Percentiles rank a stretch among this genome's conserved stretches.
phyloP scores from a whole-genome alignment of 106 monocot genomes.

The Chionographis japonica region DNA sequence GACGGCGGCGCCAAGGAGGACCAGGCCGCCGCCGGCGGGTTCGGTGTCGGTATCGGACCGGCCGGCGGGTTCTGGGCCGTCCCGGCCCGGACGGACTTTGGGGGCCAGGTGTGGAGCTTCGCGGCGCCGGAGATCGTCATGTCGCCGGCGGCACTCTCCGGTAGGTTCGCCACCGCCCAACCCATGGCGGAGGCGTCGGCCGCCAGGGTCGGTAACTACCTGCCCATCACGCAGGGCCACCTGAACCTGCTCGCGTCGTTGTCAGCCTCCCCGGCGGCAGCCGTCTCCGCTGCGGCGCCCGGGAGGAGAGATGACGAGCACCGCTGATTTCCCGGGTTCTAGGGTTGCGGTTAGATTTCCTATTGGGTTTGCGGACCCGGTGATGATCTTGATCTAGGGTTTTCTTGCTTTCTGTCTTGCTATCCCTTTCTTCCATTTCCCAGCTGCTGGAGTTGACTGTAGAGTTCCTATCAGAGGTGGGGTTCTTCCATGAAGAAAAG shows the following conservation, averaged over 20 bases:
- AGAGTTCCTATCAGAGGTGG: no score
- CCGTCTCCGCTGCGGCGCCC: constrained; percentile 3
- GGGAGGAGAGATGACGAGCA: constrained; percentile 59
- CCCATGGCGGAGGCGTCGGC: constrained; percentile 59
- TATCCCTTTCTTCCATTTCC: no score
- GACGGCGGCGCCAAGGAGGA: constrained; percentile 5
- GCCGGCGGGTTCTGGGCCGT: constrained; percentile 68
- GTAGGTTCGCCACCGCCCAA: constrained; percentile 22
- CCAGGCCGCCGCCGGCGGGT: not conserved
- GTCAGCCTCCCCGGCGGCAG: constrained; percentile 34
- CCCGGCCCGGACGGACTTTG: constrained; percentile 70
- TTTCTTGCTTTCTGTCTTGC: no score
- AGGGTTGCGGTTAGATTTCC: no score
- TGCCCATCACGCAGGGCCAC: constrained; percentile 72
- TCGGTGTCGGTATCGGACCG: constrained; percentile 2
- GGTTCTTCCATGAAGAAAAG: no score
- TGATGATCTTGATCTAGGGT: no score
- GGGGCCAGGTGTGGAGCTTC: constrained; percentile 89
- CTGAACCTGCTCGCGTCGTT: constrained; percentile 77
- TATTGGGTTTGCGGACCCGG: no score
- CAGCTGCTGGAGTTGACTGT: no score
- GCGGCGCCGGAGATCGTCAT: constrained; percentile 61
- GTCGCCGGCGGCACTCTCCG: constrained; percentile 15
- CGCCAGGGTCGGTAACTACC: constrained; percentile 72
- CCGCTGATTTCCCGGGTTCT: constrained; percentile 20